Base-by-base conservation (phyloP, 345 rosid genomes). In the Corchorus capsularis region DNA sequence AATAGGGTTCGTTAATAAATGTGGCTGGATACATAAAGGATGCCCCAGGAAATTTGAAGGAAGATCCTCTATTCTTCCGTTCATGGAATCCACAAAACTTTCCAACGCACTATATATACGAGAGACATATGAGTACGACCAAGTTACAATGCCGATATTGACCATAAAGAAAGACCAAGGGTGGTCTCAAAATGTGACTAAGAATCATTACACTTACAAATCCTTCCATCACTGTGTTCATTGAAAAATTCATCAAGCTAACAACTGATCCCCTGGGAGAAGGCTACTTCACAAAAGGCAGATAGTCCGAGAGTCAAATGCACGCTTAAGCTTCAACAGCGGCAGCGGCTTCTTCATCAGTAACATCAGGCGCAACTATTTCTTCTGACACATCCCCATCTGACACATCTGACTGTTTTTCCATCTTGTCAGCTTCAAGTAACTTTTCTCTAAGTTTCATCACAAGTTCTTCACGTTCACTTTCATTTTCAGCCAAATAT, bases 271-370 rank as follows among this genome's bases (percentile, higher is more conserved):
- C 15, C 59, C 47, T 20, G 56, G 46, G 14, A 47, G 46, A 46
- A 75, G n/a, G 56, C 32, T 49, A 43, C 63, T 53, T 62, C 54
- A 27, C 19, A 7, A 52, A 77, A 61, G 55, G 68, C 62, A 50
- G 46, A 67, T 52, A 62, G 8, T 50, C 76, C 53, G 41, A 12
- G 41, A 12, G 10, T 20, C 17, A 39, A 15, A 59, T 39, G 12
- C 20, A 32, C 12, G 32, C 70, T 79, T 85, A 90, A 27, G 87
- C 91, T 78, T 92, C 91, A 70, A 81, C 89, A 10, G 88, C 98
- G 19, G 86, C 76, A 68, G 75, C 86, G 60, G 88, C 61, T 81
- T 95, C 97, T 85, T 95, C 98, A 76, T 95, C 96, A 0, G 93
- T 87, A 49, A 79, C 75, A 53, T 90, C 89, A 14, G 88, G 72